phyloP scores from a whole-genome alignment of 352 stramenopile species.

The Heterotrichella gracilis region DNA sequence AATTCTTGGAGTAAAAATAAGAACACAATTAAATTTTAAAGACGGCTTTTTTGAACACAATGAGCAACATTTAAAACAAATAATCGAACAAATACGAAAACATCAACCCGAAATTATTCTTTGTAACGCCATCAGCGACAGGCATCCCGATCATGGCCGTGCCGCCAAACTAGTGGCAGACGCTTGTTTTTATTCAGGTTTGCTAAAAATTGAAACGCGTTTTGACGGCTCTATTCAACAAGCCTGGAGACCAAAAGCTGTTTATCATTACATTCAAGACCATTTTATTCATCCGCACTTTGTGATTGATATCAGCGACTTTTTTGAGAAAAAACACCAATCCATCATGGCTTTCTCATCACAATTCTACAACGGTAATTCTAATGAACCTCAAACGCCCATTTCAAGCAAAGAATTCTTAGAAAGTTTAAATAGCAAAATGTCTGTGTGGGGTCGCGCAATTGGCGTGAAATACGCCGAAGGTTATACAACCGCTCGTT shows the following conservation, averaged over 20 bases:
- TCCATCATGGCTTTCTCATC: not conserved
- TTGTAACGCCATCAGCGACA: not conserved
- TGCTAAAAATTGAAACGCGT: not conserved
- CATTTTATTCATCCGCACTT: not conserved
- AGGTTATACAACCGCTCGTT: not conserved
- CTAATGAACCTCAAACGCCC: not conserved
- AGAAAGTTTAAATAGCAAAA: not conserved
- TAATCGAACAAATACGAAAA: not conserved
- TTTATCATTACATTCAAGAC: conserved; percentile 2
- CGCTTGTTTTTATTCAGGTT: not conserved
- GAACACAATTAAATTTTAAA: not conserved
- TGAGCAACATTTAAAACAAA: not conserved
- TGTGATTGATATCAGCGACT: not conserved
- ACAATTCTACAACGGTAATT: not conserved
- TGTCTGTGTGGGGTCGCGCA: not conserved
- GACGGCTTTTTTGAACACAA: not conserved
- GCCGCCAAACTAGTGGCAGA: not conserved
- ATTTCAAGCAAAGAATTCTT: not conserved
- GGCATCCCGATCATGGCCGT: not conserved
- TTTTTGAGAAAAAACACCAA: not conserved
- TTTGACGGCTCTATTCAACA: not conserved
- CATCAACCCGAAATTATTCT: not conserved
- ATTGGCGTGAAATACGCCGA: not conserved
- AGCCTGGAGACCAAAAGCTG: not conserved
- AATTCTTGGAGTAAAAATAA: not conserved